Base-by-base conservation (phyloP, 2,329 filamentous ascomycete genomes). In the Aspergillus texensis region DNA sequence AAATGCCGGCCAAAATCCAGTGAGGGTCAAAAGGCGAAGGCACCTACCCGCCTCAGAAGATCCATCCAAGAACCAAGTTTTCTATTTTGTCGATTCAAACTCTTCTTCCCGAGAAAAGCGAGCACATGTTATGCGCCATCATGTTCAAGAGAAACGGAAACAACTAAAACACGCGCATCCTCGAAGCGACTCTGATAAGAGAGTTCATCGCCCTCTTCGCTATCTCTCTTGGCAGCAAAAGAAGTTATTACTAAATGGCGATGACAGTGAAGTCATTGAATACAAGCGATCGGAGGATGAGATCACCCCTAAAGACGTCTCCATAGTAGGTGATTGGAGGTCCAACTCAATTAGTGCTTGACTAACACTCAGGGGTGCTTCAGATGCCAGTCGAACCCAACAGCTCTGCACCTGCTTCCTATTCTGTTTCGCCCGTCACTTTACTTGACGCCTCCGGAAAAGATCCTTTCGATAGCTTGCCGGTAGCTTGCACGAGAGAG, bases 91-190 rank as follows among this genome's bases (percentile, higher is more conserved):
- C 54, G 74, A 80, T 57, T 73, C 72, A 9, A 74, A 72, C 58
- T 79, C 78, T 4, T 79, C 78, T 4, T 79, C 75, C 21, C 75
- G 76, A 36, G 78, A 78, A 60, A 80, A 80, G 59, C 77, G 78
- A 34, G 77, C 78, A 8, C 78, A 80, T 73, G 78, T 80, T 24
- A 80, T 80, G 78, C 77, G 77, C 41, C 77, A 80, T 60, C 78
- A 80, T 70, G 77, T 80, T n/a, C 76, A 79, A 57, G 72, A 79
- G 64, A 80, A 79, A 66, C 70, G 71, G 46, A 76, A 70, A 62
- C 75, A 75, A 60, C 74, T 68, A 53, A 75, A 73, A 64, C 60
- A 69, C 56, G 69, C 72, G 2, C 70, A 70, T 57, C 61, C 65
- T n/a, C 61, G 62, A 26, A 65, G 34, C 36, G 62, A 67, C 26